Conservation (phyloP, 345 rosid genomes). For the Hirschfeldia incana region DNA sequence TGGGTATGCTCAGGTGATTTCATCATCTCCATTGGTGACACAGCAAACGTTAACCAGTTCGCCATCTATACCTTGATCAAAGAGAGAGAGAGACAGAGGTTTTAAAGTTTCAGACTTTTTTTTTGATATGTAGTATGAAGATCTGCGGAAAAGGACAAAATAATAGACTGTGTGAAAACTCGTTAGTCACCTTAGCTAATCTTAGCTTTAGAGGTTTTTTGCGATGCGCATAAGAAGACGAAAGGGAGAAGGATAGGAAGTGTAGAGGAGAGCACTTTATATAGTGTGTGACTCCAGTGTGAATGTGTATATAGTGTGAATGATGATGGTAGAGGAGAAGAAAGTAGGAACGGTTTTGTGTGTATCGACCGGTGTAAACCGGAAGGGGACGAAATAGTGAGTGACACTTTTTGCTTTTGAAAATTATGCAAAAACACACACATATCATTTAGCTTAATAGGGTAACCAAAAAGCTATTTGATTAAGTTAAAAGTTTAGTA, state of each 20-base stretch:
- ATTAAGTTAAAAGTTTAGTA: not conserved
- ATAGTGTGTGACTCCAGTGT: not conserved
- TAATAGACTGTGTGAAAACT: not conserved
- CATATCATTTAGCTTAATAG: not conserved
- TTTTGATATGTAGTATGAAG: not conserved
- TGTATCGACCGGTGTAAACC: constrained; percentile 53
- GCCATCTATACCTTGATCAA: constrained; percentile 41
- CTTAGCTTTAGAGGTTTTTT: not conserved
- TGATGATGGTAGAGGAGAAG: not conserved
- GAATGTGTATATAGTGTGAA: not conserved
- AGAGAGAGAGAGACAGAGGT: not conserved
- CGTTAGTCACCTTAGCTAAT: not conserved
- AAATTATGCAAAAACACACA: not conserved
- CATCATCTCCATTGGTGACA: constrained; percentile 83
- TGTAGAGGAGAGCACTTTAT: not conserved
- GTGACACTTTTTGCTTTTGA: not conserved
- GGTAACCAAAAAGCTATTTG: not conserved
- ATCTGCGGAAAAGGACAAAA: constrained; percentile 24
- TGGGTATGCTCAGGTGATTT: constrained; percentile 64
- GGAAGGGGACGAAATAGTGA: constrained; percentile 21
- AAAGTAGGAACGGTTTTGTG: constrained; percentile 43
- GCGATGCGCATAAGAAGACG: not conserved
- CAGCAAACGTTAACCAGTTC: constrained; percentile 85
- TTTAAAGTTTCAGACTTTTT: constrained; percentile 20
- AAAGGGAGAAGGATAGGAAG: not conserved